A percentile compares a stretch with the other conserved stretches of the same genome.
Evolutionary conservation across 148 eudicot genomes (phyloP).

Genomic region (Euryodendron excelsum): DNA sequence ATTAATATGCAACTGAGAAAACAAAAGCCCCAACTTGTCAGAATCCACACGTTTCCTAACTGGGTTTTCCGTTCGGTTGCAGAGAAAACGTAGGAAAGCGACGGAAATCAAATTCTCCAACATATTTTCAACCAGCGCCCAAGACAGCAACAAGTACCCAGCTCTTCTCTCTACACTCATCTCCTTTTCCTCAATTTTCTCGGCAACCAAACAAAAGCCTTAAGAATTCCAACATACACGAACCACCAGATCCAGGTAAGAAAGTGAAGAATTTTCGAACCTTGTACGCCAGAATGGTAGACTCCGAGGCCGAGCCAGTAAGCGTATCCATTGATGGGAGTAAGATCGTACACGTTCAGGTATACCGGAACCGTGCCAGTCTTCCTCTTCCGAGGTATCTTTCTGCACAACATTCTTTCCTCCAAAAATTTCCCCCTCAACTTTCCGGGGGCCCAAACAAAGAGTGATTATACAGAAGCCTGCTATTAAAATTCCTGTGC

Average conservation of each 20-base stretch:
- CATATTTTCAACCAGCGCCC: too few species aligned
- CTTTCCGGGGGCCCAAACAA: neutral
- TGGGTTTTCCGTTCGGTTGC: neutral
- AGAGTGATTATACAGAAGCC: neutral
- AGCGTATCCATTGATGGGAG: slow-evolving; percentile 54
- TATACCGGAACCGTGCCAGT: slow-evolving; percentile 71
- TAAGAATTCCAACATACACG: too few species aligned
- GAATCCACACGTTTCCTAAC: neutral
- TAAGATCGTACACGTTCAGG: slow-evolving; percentile 84
- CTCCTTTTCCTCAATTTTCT: neutral
- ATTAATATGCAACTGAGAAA: neutral
- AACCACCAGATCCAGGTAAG: neutral
- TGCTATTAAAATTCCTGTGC: neutral
- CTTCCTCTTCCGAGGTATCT: slow-evolving; percentile 59
- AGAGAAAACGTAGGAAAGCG: neutral
- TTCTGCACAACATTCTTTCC: slow-evolving; percentile 54
- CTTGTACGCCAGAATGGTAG: slow-evolving; percentile 91
- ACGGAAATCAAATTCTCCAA: too few species aligned
- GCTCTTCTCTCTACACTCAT: too few species aligned
- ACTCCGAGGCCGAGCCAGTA: slow-evolving; percentile 69
- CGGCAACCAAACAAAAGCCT: slow-evolving; percentile 8
- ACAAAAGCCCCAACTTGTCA: neutral
- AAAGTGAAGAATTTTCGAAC: slow-evolving; percentile 16
- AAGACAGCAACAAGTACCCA: too few species aligned
- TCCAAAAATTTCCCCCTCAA: neutral